A percentile compares a stretch with the other conserved stretches of the same genome.
Evolutionary conservation across 2,329 filamentous ascomycete genomes (phyloP).

Genomic region (Neofusicoccum umdonicola): DNA sequence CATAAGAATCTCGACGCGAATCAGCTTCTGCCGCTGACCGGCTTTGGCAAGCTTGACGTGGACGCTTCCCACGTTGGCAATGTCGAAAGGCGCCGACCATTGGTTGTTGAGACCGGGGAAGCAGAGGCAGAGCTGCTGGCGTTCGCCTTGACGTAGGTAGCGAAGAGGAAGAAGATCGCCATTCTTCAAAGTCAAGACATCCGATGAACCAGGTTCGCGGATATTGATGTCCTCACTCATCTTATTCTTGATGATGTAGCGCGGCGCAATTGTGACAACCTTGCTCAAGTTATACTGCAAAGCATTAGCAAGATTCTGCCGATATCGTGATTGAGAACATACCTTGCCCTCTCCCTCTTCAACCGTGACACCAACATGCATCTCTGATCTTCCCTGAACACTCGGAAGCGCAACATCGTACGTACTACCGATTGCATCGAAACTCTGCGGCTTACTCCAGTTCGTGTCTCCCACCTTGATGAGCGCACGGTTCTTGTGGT

Average conservation of each 20-base stretch:
- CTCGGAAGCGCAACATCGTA: slow-evolving; percentile 84
- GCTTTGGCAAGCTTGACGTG: slow-evolving; percentile 92
- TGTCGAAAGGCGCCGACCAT: slow-evolving; percentile 97
- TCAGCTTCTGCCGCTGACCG: slow-evolving; percentile 82
- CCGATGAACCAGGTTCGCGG: slow-evolving; percentile 86
- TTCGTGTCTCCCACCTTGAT: slow-evolving; percentile 84
- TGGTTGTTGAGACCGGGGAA: slow-evolving; percentile 94
- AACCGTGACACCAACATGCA: slow-evolving; percentile 86
- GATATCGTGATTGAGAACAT: neutral
- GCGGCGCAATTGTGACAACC: slow-evolving; percentile 86
- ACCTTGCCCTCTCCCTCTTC: slow-evolving; percentile 84
- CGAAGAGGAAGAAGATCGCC: slow-evolving; percentile 83
- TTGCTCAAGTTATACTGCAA: slow-evolving; percentile 84
- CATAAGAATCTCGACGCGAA: slow-evolving; percentile 85
- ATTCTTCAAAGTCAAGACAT: slow-evolving; percentile 72
- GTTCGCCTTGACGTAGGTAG: slow-evolving; percentile 77
- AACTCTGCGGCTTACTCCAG: slow-evolving; percentile 98
- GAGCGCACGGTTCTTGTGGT: slow-evolving; percentile 85
- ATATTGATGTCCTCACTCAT: slow-evolving; percentile 84
- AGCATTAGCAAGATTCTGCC: neutral
- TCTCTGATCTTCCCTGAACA: slow-evolving; percentile 68
- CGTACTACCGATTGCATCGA: slow-evolving; percentile 93
- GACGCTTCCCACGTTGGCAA: slow-evolving; percentile 87
- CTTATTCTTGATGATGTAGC: slow-evolving; percentile 93
- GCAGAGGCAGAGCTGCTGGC: slow-evolving; percentile 89